Evolutionary conservation across 805 yeast genomes (phyloP).

Genomic region (Saturnispora quitensis): DNA sequence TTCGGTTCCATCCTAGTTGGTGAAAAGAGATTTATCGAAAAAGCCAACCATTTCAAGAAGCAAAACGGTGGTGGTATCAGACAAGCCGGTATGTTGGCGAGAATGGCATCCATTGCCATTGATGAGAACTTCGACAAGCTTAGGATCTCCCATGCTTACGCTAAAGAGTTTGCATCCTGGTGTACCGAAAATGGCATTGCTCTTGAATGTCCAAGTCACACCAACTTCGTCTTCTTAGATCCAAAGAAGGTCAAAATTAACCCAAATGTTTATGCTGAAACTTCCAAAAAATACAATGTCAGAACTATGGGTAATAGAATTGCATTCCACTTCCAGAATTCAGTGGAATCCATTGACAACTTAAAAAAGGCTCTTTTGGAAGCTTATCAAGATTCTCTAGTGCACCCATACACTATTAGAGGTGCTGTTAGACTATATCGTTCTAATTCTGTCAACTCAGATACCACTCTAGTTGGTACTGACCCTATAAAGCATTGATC

Average conservation of each 20-base stretch:
- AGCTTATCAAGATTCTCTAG: conserved; percentile 43
- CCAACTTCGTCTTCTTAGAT: conserved; percentile 78
- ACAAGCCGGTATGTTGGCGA: conserved; percentile 73
- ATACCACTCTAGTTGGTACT: conserved; percentile 4
- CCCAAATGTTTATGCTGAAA: conserved; percentile 28
- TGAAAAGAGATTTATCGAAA: conserved; percentile 42
- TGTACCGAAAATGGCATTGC: conserved; percentile 45
- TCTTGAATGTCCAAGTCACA: conserved; percentile 67
- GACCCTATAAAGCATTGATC: background rate
- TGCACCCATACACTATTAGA: conserved; percentile 35
- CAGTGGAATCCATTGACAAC: conserved; percentile 44
- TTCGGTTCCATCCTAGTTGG: conserved; percentile 86
- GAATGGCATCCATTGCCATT: conserved; percentile 74
- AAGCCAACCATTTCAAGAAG: conserved; percentile 79
- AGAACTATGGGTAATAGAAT: conserved; percentile 65
- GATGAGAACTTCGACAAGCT: conserved; percentile 61
- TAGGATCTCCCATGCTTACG: conserved; percentile 39
- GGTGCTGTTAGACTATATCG: conserved; percentile 15
- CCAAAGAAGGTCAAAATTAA: conserved; percentile 43
- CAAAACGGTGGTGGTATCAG: conserved; percentile 93
- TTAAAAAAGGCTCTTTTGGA: conserved; percentile 52
- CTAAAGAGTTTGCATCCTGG: conserved; percentile 42
- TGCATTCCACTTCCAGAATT: conserved; percentile 69
- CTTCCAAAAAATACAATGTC: conserved; percentile 50
- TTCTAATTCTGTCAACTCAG: conserved; percentile 3